phyloP scores from a whole-genome alignment of 2,329 filamentous ascomycete genomes.

The Colletotrichum trifolii region DNA sequence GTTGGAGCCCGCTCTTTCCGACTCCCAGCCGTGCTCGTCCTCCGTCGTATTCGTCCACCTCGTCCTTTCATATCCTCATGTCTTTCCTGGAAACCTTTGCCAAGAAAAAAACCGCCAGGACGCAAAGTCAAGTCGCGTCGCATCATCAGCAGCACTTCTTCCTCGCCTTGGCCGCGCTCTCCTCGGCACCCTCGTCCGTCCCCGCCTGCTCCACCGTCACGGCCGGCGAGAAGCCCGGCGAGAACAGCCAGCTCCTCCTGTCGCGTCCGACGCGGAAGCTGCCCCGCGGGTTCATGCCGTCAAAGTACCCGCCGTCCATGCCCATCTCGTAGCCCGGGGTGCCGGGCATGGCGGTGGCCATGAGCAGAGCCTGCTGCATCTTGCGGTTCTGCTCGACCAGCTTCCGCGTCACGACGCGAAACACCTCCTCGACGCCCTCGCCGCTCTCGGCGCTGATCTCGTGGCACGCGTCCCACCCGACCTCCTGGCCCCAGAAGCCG shows the following conservation, averaged over 20 bases:
- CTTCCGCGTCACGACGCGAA: conserved; percentile 75
- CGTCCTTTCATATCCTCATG: not conserved
- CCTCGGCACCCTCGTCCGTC: conserved; percentile 39
- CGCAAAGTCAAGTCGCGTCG: not conserved
- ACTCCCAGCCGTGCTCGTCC: conserved; percentile 1
- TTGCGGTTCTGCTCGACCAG: conserved; percentile 73
- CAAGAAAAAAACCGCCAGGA: not conserved
- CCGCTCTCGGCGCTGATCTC: conserved; percentile 95
- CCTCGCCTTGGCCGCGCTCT: conserved; percentile 38
- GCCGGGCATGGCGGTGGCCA: conserved; percentile 64
- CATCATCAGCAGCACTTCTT: conserved; percentile 42
- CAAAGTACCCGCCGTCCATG: conserved; percentile 63
- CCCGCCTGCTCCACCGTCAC: conserved; percentile 59
- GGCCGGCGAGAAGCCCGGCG: conserved; percentile 63
- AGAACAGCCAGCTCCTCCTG: conserved; percentile 69
- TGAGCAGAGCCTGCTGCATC: conserved; percentile 68
- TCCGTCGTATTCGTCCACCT: not conserved
- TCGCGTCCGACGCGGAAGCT: conserved; percentile 70
- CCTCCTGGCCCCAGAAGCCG: conserved; percentile 90
- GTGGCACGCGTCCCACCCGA: conserved; percentile 97
- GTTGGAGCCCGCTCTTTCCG: not conserved
- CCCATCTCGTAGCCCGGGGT: conserved; percentile 58
- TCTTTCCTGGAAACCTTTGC: no score
- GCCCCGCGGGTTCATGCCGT: conserved; percentile 57
- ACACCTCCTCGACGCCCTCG: conserved; percentile 96